These are phyloP conservation scores for Epicoccum nigrum DNA, from an alignment of 2,329 filamentous ascomycete species.

Conservation along the genomic window DNA sequence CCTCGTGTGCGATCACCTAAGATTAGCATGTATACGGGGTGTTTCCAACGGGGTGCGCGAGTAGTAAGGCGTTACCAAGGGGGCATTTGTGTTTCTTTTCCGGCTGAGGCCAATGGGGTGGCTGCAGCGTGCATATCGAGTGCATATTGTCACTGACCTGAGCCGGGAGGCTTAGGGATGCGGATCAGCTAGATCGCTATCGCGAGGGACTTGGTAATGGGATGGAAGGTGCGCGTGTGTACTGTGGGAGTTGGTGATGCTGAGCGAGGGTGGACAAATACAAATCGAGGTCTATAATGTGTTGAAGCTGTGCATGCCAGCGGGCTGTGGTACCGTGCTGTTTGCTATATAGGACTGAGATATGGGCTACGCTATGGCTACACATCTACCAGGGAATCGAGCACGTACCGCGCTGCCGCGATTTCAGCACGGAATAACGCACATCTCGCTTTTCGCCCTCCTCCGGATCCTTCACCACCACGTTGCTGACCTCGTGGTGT, in stretches of 20 bases:
- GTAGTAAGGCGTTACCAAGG: too few species aligned
- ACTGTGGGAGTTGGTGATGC: background rate
- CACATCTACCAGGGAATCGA: too few species aligned
- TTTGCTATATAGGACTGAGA: too few species aligned
- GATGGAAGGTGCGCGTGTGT: slow-evolving; percentile 11
- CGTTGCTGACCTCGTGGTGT: slow-evolving; percentile 26
- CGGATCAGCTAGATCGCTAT: too few species aligned
- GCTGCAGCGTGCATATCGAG: background rate
- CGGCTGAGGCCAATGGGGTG: background rate
- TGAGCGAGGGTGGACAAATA: background rate
- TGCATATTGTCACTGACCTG: slow-evolving; percentile 1
- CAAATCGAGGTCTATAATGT: slow-evolving; percentile 15
- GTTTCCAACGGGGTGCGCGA: too few species aligned
- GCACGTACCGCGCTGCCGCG: too few species aligned
- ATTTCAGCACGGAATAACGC: too few species aligned
- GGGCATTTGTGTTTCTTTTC: background rate
- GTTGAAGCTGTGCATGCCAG: too few species aligned
- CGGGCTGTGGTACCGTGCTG: too few species aligned
- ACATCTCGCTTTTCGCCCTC: too few species aligned
- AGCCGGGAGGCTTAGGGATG: background rate
- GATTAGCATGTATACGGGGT: slow-evolving; percentile 29
- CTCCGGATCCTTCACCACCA: slow-evolving; percentile 13
- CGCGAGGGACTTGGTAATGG: background rate
- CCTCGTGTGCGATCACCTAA: slow-evolving; percentile 41
- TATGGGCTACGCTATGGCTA: too few species aligned